Evolutionary conservation across 2,329 filamentous ascomycete species (phyloP).

Genomic region (Macrophomina phaseolina): DNA sequence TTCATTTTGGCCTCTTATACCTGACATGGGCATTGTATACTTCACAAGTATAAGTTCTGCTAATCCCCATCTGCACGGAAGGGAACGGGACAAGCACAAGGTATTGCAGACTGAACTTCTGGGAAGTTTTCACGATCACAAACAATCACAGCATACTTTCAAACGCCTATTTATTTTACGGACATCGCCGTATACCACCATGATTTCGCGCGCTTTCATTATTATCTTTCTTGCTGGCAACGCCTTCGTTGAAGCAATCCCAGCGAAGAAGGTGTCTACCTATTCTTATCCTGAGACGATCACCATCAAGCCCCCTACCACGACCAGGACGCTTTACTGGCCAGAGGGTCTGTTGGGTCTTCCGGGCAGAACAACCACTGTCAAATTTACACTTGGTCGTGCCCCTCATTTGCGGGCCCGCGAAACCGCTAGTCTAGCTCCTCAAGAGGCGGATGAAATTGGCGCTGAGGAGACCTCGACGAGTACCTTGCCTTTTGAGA

Average conservation of each 20-base stretch:
- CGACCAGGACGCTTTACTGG: background rate
- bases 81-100: background rate
- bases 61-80: background rate
- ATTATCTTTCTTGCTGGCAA: constrained; percentile 3
- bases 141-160: background rate
- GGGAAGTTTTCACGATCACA: background rate
- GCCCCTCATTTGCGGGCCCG: background rate
- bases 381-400: background rate
- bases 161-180: background rate
- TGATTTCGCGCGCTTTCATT: background rate
- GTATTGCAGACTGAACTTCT: background rate
- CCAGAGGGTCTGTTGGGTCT: background rate
- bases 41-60: too few relatives aligned
- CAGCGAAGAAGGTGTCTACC: background rate
- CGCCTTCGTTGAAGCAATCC: background rate
- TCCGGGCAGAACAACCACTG: background rate
- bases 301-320: constrained; percentile 6
- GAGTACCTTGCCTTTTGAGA: background rate
- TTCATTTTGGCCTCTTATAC: background rate
- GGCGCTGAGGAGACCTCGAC: background rate
- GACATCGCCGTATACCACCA: background rate
- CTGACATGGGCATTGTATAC: background rate
- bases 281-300: background rate
- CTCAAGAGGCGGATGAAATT: too few relatives aligned
- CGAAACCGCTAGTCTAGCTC: background rate